A percentile compares a stretch with the other conserved stretches of the same genome.
phyloP scores from a whole-genome alignment of 768 basidiomycete species.

The Cyclocybe cylindracea region DNA sequence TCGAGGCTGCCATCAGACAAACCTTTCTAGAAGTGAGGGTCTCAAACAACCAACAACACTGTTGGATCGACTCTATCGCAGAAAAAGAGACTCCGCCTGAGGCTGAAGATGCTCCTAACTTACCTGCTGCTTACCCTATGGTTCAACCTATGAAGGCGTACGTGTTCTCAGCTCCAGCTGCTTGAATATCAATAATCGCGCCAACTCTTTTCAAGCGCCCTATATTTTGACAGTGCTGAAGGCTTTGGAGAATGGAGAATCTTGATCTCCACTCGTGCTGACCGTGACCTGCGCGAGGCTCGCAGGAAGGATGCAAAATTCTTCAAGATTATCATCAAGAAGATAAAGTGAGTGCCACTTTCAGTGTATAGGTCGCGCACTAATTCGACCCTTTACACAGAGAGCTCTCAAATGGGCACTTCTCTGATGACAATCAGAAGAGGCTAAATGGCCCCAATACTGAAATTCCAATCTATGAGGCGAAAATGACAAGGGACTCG shows the following conservation, averaged over 20 bases:
- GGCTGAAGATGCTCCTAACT: neutral
- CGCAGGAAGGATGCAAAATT: conserved; percentile 43
- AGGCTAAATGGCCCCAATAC: conserved; percentile 43
- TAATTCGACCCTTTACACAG: conserved; percentile 28
- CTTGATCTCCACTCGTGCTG: conserved; percentile 52
- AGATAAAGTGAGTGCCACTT: conserved; percentile 53
- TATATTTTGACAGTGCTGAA: conserved; percentile 58
- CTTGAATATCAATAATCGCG: neutral
- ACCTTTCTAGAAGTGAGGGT: neutral
- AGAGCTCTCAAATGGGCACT: conserved; percentile 69
- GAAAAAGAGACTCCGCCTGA: neutral
- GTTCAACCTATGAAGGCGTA: conserved; percentile 60
- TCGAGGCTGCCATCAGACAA: conserved; percentile 5
- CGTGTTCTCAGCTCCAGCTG: conserved; percentile 8
- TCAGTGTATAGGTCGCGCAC: neutral
- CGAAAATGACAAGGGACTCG: conserved; percentile 60
- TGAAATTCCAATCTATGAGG: conserved; percentile 65
- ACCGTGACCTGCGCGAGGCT: conserved; percentile 47
- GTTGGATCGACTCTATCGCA: neutral
- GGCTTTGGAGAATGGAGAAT: conserved; percentile 70
- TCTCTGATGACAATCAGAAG: conserved; percentile 71
- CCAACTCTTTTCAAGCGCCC: conserved; percentile 29
- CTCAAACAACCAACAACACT: neutral
- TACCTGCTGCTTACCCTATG: conserved; percentile 31
- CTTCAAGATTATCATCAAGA: conserved; percentile 62